phyloP scores from a whole-genome alignment of 2,329 filamentous ascomycete species.

The Gnomoniopsis smithogilvyi region DNA sequence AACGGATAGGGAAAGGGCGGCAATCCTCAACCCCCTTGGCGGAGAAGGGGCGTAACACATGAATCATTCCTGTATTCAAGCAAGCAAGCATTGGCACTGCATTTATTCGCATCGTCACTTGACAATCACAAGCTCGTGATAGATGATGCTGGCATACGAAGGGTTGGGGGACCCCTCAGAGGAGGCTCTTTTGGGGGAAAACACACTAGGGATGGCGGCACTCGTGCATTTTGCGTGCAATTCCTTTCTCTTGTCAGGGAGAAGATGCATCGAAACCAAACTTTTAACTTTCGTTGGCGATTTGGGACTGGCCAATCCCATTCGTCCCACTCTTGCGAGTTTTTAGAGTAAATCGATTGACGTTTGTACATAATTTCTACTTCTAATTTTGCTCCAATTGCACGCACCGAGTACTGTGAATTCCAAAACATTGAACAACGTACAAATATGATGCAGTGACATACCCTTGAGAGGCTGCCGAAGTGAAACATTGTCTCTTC shows the following conservation, averaged over 20 bases:
- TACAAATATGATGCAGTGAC: neutral
- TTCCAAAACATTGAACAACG: neutral
- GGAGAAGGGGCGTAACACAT: neutral
- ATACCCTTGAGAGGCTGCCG: neutral
- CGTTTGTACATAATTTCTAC: conserved; percentile 9
- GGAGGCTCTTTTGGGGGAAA: too few species aligned
- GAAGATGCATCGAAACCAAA: neutral
- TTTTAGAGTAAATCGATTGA: neutral
- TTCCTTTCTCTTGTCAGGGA: neutral
- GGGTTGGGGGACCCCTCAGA: neutral
- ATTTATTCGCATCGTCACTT: neutral
- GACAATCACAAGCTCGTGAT: neutral
- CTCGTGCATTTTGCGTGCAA: neutral
- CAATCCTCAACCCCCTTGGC: neutral
- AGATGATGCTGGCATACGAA: neutral
- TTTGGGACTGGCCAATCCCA: neutral
- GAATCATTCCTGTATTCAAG: neutral
- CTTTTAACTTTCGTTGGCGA: conserved; percentile 6
- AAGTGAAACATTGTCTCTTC: too few species aligned
- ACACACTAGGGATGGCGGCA: neutral
- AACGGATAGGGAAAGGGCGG: neutral
- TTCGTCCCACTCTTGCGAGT: neutral
- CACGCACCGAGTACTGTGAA: neutral
- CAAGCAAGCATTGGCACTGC: neutral
- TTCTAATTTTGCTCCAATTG: neutral